Evolutionary conservation across 345 rosid species (phyloP).

Genomic region (Eucalyptus marginata): DNA sequence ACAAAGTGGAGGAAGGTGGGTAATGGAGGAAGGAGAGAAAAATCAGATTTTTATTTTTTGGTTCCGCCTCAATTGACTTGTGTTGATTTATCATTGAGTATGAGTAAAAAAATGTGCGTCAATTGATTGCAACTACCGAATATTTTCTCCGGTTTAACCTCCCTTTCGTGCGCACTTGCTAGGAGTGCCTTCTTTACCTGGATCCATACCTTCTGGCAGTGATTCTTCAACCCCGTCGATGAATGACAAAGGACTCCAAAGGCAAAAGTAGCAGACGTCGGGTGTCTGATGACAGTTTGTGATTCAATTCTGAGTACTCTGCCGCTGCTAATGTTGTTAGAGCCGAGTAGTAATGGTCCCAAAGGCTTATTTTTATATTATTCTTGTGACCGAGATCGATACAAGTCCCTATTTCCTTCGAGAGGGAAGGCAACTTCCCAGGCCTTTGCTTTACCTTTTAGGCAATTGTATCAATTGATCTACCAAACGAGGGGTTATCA

Average conservation of each 20-base stretch:
- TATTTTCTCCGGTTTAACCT: slow-evolving; percentile 17
- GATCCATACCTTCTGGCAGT: slow-evolving; percentile 33
- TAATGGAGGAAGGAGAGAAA: too few relatives aligned
- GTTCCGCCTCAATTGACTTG: too few relatives aligned
- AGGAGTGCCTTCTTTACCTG: slow-evolving; percentile 40
- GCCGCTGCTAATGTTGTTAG: slow-evolving; percentile 27
- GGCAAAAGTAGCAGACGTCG: slow-evolving; percentile 28
- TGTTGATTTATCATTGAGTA: too few relatives aligned
- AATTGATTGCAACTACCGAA: too few relatives aligned
- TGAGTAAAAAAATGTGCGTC: too few relatives aligned
- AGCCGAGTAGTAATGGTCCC: slow-evolving; percentile 51
- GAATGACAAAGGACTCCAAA: slow-evolving; percentile 27
- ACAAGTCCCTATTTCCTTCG: not conserved
- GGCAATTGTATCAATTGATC: not conserved
- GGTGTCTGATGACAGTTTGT: slow-evolving; percentile 39
- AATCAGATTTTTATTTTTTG: too few relatives aligned
- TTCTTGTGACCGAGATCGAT: not conserved
- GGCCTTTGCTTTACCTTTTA: not conserved
- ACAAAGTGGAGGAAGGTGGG: too few relatives aligned
- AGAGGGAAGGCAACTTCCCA: not conserved
- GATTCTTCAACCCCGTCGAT: slow-evolving; percentile 30
- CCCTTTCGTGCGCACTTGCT: slow-evolving; percentile 29
- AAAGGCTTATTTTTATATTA: not conserved
- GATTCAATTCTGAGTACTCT: slow-evolving; percentile 40
- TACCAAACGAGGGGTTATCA: not conserved